phyloP scores from a whole-genome alignment of 352 stramenopile genomes.

The Phytophthora meadii region DNA sequence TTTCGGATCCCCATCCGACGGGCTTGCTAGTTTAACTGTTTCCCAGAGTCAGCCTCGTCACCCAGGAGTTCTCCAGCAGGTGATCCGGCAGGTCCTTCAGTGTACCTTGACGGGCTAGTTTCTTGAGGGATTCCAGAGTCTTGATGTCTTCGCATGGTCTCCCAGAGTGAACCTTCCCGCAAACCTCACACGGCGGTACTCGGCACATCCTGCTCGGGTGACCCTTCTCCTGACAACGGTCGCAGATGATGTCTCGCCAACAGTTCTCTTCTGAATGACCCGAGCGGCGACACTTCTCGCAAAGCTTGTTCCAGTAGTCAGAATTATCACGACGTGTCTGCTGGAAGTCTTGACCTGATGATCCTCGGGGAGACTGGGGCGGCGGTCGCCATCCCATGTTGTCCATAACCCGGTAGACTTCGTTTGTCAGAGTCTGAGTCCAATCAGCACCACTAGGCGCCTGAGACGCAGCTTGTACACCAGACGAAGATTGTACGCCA shows the following conservation, averaged over 20 bases:
- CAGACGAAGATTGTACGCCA: no score
- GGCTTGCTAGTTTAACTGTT: slow-evolving; percentile 29
- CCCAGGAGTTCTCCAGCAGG: background rate
- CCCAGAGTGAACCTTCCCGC: background rate
- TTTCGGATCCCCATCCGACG: slow-evolving; percentile 19
- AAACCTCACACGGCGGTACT: background rate
- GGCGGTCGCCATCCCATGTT: background rate
- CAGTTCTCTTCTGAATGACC: background rate
- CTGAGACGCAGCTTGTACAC: no score
- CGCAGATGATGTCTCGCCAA: slow-evolving; percentile 4
- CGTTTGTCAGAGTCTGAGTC: background rate
- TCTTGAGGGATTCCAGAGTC: background rate
- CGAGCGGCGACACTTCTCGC: background rate
- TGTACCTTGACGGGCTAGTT: slow-evolving; percentile 1
- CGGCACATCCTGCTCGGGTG: background rate
- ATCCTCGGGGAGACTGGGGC: background rate
- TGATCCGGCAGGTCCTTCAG: background rate
- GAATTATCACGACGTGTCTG: background rate
- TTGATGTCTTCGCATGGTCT: background rate
- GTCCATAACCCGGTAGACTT: background rate
- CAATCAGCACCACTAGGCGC: background rate
- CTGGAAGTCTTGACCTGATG: background rate
- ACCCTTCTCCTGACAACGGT: background rate
- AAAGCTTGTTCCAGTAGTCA: background rate
- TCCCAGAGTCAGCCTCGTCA: background rate